Conservation (phyloP, 148 eudicot species). For the Mesembryanthemum crystallinum region DNA sequence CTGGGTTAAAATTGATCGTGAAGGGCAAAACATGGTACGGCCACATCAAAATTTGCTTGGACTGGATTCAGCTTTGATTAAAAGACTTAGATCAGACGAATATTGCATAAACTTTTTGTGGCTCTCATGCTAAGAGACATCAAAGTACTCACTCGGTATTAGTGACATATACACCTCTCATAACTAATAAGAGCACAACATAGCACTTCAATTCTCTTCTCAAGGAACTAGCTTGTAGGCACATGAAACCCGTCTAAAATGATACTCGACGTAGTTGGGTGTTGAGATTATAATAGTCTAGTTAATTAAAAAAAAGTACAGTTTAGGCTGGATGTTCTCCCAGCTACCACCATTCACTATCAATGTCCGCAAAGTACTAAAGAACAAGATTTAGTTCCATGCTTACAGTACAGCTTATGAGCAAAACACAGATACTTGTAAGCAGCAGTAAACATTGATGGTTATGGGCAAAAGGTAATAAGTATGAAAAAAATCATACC, state of each 20-base stretch:
- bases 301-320: not conserved
- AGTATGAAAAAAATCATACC: constrained; percentile 43
- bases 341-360: not conserved
- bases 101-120: no score
- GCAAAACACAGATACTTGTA: not conserved
- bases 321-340: not conserved
- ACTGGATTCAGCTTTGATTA: no score
- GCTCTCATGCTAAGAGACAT: not conserved
- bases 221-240: not conserved
- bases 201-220: not conserved
- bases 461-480: not conserved
- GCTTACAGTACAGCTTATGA: not conserved
- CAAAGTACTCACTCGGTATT: not conserved
- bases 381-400: not conserved
- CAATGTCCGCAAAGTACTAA: not conserved
- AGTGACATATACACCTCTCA: no score
- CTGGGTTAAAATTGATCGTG: no score
- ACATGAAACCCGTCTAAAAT: constrained; percentile 1
- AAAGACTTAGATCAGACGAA: not conserved
- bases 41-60: no score
- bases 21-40: no score
- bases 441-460: not conserved
- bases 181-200: not conserved
- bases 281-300: not conserved
- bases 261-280: not conserved